Percentiles rank a stretch among this genome's conserved stretches.
Conservation (phyloP, 1,284 basidiomycete species). For the Inonotus hispidus region DNA sequence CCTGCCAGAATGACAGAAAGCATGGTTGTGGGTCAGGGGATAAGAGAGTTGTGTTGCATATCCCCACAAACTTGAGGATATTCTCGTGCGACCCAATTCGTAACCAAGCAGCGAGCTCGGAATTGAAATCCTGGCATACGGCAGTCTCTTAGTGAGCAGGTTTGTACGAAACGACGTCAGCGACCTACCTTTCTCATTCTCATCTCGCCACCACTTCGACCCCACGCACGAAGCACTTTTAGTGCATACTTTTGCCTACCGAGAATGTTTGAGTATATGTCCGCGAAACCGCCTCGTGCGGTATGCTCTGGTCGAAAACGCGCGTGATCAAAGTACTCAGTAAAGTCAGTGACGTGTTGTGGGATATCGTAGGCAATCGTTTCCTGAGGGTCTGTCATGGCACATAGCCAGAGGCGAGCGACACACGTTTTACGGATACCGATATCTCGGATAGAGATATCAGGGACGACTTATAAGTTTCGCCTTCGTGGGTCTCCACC, state of each 20-base stretch:
- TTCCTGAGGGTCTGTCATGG: not conserved
- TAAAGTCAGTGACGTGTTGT: constrained; percentile 1
- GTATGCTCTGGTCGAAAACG: not conserved
- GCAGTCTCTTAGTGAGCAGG: not conserved
- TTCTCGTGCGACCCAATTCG: constrained; percentile 7
- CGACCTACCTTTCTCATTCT: not conserved
- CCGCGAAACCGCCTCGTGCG: not conserved
- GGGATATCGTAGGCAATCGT: constrained; percentile 4
- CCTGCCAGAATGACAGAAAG: constrained; percentile 13
- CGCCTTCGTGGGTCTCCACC: not conserved
- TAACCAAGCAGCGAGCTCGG: constrained; percentile 3
- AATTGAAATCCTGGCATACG: not conserved
- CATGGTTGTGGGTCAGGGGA: not conserved
- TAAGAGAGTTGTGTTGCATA: not conserved
- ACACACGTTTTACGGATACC: not conserved
- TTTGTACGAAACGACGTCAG: no score
- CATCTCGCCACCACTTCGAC: not conserved
- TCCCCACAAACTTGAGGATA: constrained; percentile 5
- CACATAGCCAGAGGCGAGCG: not conserved
- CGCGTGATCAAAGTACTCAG: not conserved
- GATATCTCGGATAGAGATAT: not conserved
- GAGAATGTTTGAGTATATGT: not conserved
- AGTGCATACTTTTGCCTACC: constrained; percentile 2
- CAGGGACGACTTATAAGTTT: not conserved
- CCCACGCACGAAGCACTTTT: not conserved